A percentile compares a stretch with the other conserved stretches of the same genome.
Evolutionary conservation across 768 basidiomycete genomes (phyloP).

Genomic region (Suillus weaverae): DNA sequence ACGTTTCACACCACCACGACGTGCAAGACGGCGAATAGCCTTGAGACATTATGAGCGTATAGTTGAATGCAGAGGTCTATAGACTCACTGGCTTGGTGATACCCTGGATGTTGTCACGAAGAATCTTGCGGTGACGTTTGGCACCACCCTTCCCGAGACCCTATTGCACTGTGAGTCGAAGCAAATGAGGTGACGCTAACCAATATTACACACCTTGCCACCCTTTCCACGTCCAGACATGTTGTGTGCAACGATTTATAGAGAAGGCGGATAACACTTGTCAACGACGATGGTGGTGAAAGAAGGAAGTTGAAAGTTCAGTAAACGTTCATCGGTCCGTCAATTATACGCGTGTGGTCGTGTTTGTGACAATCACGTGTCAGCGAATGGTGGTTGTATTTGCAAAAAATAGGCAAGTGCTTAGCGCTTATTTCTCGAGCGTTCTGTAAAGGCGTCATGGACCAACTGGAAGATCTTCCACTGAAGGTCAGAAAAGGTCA

Average conservation of each 20-base stretch:
- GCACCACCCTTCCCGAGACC: conserved; percentile 56
- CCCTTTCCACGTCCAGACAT: conserved; percentile 53
- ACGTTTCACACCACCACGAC: conserved; percentile 93
- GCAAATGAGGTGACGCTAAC: background rate
- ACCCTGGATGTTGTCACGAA: conserved; percentile 51
- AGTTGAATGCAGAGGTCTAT: conserved; percentile 20
- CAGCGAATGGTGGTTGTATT: too few relatives aligned
- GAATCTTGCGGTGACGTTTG: conserved; percentile 48
- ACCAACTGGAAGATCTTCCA: too few relatives aligned
- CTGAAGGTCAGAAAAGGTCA: too few relatives aligned
- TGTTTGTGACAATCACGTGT: background rate
- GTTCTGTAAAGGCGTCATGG: too few relatives aligned
- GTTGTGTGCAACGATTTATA: conserved; percentile 15
- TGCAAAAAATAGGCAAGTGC: too few relatives aligned
- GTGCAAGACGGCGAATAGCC: conserved; percentile 79
- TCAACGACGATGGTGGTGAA: background rate
- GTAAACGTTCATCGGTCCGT: background rate
- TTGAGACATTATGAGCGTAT: conserved; percentile 63
- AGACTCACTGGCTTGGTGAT: conserved; percentile 47
- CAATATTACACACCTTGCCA: conserved; percentile 47
- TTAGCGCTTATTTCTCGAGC: too few relatives aligned
- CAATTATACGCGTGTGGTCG: conserved; percentile 4
- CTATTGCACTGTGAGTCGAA: conserved; percentile 11
- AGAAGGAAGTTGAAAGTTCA: background rate
- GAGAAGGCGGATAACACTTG: conserved; percentile 11